Conservation (phyloP, 306 rosid species). For the Styphnolobium japonicum region DNA sequence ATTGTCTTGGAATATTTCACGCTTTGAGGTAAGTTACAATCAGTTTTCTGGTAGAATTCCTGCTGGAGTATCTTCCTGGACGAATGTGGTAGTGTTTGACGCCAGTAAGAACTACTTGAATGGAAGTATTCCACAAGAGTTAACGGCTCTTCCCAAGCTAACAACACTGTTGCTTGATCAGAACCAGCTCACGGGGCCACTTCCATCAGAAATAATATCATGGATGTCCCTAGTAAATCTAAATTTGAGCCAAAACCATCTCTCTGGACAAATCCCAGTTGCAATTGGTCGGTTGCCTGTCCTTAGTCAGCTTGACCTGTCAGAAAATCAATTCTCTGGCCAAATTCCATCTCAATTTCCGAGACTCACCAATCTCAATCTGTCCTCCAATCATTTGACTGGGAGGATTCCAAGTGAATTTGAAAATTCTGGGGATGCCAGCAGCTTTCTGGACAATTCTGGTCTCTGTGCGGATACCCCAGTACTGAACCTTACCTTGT, state of each 20-base stretch:
- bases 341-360: conserved; percentile 44
- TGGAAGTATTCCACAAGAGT: conserved; percentile 57
- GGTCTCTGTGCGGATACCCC: conserved; percentile 54
- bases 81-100: conserved; percentile 35
- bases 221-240: conserved; percentile 43
- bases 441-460: conserved; percentile 68
- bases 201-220: conserved; percentile 47
- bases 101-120: conserved; percentile 55
- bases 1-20: conserved; percentile 35
- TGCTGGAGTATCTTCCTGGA: conserved; percentile 49
- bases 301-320: conserved; percentile 58
- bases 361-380: conserved; percentile 28
- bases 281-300: conserved; percentile 36
- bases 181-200: conserved; percentile 46
- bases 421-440: conserved; percentile 34
- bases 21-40: conserved; percentile 53
- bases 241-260: conserved; percentile 46
- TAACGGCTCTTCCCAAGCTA: conserved; percentile 44
- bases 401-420: conserved; percentile 57
- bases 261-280: conserved; percentile 51
- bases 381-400: conserved; percentile 46
- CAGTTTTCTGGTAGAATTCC: conserved; percentile 59
- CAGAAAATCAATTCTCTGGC: conserved; percentile 66
- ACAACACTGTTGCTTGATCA: conserved; percentile 42
- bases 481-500: conserved; percentile 30